These are phyloP conservation scores for Ophiocordyceps unilateralis DNA, from an alignment of 2,329 filamentous ascomycete genomes.

Conservation along the genomic window DNA sequence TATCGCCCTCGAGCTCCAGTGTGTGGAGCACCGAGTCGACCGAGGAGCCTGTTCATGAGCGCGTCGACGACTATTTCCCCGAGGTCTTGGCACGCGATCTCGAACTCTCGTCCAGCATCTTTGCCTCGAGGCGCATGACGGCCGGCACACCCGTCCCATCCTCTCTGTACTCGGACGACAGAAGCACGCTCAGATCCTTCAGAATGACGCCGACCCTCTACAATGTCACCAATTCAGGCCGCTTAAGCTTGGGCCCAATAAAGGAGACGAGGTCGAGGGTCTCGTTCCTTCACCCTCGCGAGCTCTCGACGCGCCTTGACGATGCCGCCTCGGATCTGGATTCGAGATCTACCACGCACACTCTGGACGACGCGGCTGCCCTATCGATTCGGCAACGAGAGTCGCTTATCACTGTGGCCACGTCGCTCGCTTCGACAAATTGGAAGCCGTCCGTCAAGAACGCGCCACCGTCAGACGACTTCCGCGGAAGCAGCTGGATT, in stretches of 20 bases:
- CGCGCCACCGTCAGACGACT: conserved; percentile 5
- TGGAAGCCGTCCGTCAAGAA: conserved; percentile 11
- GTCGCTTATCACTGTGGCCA: conserved; percentile 18
- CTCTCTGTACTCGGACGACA: conserved; percentile 15
- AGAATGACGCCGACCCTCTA: conserved; percentile 7
- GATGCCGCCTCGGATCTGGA: conserved; percentile 16
- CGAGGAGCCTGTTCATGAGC: conserved; percentile 12
- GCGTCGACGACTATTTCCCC: conserved; percentile 28
- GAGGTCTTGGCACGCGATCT: conserved; percentile 39
- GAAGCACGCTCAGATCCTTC: conserved; percentile 4
- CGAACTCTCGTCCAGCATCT: conserved; percentile 28
- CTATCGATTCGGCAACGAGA: conserved; percentile 16
- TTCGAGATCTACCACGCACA: conserved; percentile 13
- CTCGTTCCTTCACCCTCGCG: conserved; percentile 13
- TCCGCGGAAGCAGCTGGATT: conserved; percentile 18
- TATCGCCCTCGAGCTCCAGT: conserved; percentile 12
- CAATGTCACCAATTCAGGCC: conserved; percentile 12
- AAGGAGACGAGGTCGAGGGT: conserved; percentile 18
- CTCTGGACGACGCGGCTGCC: conserved; percentile 14
- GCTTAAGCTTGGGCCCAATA: conserved; percentile 16
- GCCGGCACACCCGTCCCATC: conserved; percentile 26
- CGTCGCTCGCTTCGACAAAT: conserved; percentile 16
- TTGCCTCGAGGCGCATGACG: conserved; percentile 33
- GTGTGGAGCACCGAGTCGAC: conserved; percentile 7
- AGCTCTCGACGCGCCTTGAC: conserved; percentile 6